phyloP scores from a whole-genome alignment of 192 early-diverging fungal species.

The Spizellomyces punctatus region DNA sequence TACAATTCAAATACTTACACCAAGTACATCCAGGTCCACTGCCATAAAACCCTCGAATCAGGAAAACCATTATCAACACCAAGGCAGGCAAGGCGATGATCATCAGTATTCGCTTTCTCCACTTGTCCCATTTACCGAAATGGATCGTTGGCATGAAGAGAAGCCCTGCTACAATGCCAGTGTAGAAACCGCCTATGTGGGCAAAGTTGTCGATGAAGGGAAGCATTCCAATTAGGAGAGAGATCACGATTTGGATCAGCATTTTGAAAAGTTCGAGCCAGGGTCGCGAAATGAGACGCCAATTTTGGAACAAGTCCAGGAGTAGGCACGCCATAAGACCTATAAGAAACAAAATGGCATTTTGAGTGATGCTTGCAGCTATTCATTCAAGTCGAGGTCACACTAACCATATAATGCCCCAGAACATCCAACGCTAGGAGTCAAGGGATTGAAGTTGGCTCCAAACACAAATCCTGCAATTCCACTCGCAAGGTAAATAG shows the following conservation, averaged over 20 bases:
- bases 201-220: slow-evolving; percentile 86
- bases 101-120: slow-evolving; percentile 39
- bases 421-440: slow-evolving; percentile 61
- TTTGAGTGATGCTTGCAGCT: not conserved
- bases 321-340: slow-evolving; percentile 78
- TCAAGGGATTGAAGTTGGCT: slow-evolving; percentile 58
- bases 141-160: slow-evolving; percentile 73
- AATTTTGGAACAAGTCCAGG: slow-evolving; percentile 78
- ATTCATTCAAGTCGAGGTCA: not conserved
- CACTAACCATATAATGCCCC: slow-evolving; percentile 55
- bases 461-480: slow-evolving; percentile 82
- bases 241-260: slow-evolving; percentile 60
- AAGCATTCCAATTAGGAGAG: slow-evolving; percentile 72
- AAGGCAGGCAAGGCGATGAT: slow-evolving; percentile 38
- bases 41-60: slow-evolving; percentile 43
- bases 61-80: slow-evolving; percentile 32
- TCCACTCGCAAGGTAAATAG: slow-evolving; percentile 75
- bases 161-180: slow-evolving; percentile 65
- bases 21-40: slow-evolving; percentile 29
- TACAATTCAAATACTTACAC: slow-evolving; percentile 59
- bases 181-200: slow-evolving; percentile 78
- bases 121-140: slow-evolving; percentile 50
- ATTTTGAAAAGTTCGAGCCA: slow-evolving; percentile 70
- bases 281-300: slow-evolving; percentile 67
- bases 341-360: slow-evolving; percentile 28